A percentile compares a stretch with the other conserved stretches of the same genome.
phyloP scores from a whole-genome alignment of 345 rosid genomes.

The Capsella bursapastoris region DNA sequence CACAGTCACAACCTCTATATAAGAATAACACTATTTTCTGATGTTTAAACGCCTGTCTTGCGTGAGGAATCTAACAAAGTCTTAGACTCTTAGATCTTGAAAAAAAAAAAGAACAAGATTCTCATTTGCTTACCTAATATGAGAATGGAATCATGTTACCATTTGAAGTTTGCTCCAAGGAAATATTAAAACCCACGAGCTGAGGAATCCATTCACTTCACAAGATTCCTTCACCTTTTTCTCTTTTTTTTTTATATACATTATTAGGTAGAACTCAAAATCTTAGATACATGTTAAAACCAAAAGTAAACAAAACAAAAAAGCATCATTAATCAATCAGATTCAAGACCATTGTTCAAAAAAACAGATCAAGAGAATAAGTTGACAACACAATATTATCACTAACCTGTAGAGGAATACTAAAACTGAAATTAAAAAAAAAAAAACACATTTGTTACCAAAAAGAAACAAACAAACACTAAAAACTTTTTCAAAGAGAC shows the following conservation, averaged over 20 bases:
- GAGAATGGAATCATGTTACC: constrained; percentile 38
- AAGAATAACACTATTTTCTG: constrained; percentile 13
- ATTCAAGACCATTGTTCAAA: background rate
- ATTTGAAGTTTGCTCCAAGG: constrained; percentile 38
- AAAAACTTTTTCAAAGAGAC: constrained; percentile 22
- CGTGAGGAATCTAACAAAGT: constrained; percentile 32
- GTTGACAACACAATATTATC: background rate
- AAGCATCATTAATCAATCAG: background rate
- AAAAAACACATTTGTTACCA: background rate
- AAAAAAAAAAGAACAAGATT: constrained; percentile 41
- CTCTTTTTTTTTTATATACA: background rate
- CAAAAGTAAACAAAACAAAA: background rate
- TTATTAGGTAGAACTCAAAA: background rate
- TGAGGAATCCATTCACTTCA: constrained; percentile 30
- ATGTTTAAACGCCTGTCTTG: background rate
- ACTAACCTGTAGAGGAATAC: background rate
- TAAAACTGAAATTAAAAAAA: background rate
- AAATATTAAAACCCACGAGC: constrained; percentile 35
- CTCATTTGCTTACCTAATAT: constrained; percentile 30
- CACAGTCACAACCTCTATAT: background rate
- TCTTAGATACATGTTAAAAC: constrained; percentile 6
- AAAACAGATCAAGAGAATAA: constrained; percentile 10
- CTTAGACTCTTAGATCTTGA: background rate
- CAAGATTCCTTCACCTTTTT: constrained; percentile 23
- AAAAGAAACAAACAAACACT: background rate